phyloP scores from a whole-genome alignment of 2,329 filamentous ascomycete species.

The Aspergillus amoenus region DNA sequence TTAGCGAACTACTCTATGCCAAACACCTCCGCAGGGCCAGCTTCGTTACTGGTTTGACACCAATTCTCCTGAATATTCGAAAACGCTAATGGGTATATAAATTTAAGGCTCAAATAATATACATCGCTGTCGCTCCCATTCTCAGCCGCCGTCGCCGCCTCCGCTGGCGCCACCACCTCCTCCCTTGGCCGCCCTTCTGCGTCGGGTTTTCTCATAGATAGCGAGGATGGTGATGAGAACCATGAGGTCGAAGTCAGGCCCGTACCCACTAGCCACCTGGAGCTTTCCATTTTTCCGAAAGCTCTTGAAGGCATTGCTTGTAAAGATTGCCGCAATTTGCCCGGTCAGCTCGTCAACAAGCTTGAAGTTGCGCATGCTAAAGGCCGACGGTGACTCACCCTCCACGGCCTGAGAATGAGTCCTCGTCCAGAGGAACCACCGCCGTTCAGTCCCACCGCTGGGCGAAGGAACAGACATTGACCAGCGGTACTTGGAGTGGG shows the following conservation, averaged over 20 bases:
- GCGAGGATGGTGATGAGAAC: constrained; percentile 28
- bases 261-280: constrained; percentile 27
- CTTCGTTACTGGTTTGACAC: background rate
- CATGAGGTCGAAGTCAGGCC: constrained; percentile 30
- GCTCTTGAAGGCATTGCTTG: constrained; percentile 26
- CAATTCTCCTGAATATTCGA: background rate
- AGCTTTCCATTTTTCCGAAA: constrained; percentile 33
- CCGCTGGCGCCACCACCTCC: constrained; percentile 13
- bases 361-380: constrained; percentile 31
- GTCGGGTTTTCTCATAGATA: constrained; percentile 26
- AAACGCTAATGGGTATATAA: background rate
- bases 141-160: constrained; percentile 11
- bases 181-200: constrained; percentile 7
- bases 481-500: constrained; percentile 29
- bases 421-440: constrained; percentile 34
- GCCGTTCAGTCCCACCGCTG: constrained; percentile 12
- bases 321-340: constrained; percentile 32
- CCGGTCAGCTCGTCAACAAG: constrained; percentile 32
- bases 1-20: constrained; percentile 9
- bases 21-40: background rate
- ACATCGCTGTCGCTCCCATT: too few relatives aligned
- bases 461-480: constrained; percentile 21
- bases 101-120: too few relatives aligned
- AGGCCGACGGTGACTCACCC: constrained; percentile 19
- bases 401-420: constrained; percentile 31